A percentile compares a stretch with the other conserved stretches of the same genome.
These are phyloP conservation scores for Xanthoparmelia taractica DNA, from an alignment of 495 filamentous ascomycete species.

Conservation along the genomic window DNA sequence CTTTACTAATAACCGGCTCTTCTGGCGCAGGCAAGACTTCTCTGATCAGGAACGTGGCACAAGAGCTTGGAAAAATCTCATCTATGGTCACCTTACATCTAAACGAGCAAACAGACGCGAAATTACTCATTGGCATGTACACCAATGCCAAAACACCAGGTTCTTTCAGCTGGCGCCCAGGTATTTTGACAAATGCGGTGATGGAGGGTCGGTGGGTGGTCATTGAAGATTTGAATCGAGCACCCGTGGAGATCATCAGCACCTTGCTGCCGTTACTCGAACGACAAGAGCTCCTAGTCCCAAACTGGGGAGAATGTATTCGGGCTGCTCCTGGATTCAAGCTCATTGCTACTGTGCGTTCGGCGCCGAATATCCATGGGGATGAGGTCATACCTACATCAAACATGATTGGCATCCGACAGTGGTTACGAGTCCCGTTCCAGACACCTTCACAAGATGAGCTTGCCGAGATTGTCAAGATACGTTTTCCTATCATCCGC, in stretches of 20 bases:
- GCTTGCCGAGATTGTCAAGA: conserved; percentile 61
- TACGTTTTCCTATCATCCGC: conserved; percentile 60
- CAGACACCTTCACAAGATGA: conserved; percentile 61
- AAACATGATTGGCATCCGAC: conserved; percentile 65
- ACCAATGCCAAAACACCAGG: conserved; percentile 75
- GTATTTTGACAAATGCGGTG: conserved; percentile 87
- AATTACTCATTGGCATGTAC: conserved; percentile 89
- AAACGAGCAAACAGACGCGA: conserved; percentile 95
- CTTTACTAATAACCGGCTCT: conserved; percentile 73
- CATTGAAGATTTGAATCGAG: conserved; percentile 93
- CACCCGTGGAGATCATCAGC: conserved; percentile 90
- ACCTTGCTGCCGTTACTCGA: conserved; percentile 87
- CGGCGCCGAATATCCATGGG: conserved; percentile 61
- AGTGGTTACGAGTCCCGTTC: conserved; percentile 72
- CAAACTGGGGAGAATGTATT: conserved; percentile 76
- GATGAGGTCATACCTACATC: conserved; percentile 49
- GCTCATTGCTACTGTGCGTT: conserved; percentile 85
- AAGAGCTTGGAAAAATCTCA: conserved; percentile 59
- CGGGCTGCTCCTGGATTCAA: conserved; percentile 75
- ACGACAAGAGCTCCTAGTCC: conserved; percentile 74
- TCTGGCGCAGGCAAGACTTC: conserved; percentile 88
- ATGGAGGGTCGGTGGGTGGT: conserved; percentile 91
- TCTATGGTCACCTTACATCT: conserved; percentile 86
- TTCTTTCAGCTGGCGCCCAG: conserved; percentile 86
- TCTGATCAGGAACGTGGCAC: conserved; percentile 73